Base-by-base conservation (phyloP, 441 rosid genomes). In the Euphorbia corollata region DNA sequence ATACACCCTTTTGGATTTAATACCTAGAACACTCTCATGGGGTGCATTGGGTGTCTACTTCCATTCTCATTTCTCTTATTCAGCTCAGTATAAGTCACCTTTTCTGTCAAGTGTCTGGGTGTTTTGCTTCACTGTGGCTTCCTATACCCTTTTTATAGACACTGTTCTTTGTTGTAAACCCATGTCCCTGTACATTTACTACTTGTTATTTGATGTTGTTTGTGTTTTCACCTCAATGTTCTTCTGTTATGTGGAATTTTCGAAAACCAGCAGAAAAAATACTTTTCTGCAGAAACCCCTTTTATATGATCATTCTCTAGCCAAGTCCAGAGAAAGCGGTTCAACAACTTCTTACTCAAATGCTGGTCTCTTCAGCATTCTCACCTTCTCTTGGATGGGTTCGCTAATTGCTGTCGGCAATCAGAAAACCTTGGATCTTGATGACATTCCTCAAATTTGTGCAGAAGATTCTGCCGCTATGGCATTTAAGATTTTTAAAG, bases 361-460 rank as follows among this genome's bases (percentile, higher is more conserved):
- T 63, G 96, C 91, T 53, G 81, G 92, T 56, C 54, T 82, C 59
- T 74, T 87, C 67, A 83, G 86, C 62, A 57, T 79, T 60, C 69
- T 85, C 57, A 81, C 88, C 43, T 89, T 93, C 84, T 84, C 92
- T 50, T 87, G 95, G 97, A 71, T 87, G 83, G 80, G 79, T 61
- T 83, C 90, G 64, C 73, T 93, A 24, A 77, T 93, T 75, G 81
- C 85, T 18, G 30, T 67, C 56, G 98, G 98, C 63, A 87, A 88
- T 59, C 90, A 84, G 84, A 90, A 90, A 77, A 66, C 82, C 47
- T 74, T 90, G 71, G 89, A 90, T 84, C 86, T 78, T 24, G 83
- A 89, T 62, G 95, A 93, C 75, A 91, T 90, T 70, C 93, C 98
- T 76, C 92, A 93, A 72, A 86, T 93, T 48, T 80, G 82, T 69